A percentile compares a stretch with the other conserved stretches of the same genome.
These are phyloP conservation scores for Cyberlindnera mississippiensis DNA, from an alignment of 805 yeast species.

Conservation along the genomic window DNA sequence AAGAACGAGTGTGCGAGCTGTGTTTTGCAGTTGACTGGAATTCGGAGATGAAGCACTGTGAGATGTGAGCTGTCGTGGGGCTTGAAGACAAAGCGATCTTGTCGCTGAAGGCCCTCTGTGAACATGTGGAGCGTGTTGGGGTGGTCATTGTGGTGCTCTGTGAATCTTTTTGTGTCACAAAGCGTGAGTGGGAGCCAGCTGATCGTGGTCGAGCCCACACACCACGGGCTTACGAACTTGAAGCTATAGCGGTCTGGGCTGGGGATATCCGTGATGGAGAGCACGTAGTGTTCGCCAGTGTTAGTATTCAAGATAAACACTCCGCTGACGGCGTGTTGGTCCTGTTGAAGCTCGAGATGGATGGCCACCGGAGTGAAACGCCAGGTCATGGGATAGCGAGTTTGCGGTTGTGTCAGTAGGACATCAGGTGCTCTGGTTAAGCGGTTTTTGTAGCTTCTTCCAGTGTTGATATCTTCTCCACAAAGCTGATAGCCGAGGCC, in stretches of 20 bases:
- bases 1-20: constrained; percentile 12
- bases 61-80: constrained; percentile 15
- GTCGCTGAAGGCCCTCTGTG: constrained; percentile 6
- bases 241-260: constrained; percentile 14
- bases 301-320: constrained; percentile 16
- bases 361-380: constrained; percentile 25
- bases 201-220: constrained; percentile 17
- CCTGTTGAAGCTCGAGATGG: constrained; percentile 16
- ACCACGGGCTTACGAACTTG: constrained; percentile 18
- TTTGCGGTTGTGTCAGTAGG: background rate
- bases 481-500: background rate
- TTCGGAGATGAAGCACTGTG: constrained; percentile 18
- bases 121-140: constrained; percentile 1
- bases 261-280: constrained; percentile 16
- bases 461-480: background rate
- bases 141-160: background rate
- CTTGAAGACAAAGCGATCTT: constrained; percentile 18
- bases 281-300: constrained; percentile 15
- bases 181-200: constrained; percentile 11
- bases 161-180: constrained; percentile 4
- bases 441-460: background rate
- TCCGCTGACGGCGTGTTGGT: constrained; percentile 23
- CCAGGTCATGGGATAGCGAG: constrained; percentile 14
- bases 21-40: constrained; percentile 3
- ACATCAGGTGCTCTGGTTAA: too few species aligned